Conservation (phyloP, 164 flowering plant species). For the Sedum album region DNA sequence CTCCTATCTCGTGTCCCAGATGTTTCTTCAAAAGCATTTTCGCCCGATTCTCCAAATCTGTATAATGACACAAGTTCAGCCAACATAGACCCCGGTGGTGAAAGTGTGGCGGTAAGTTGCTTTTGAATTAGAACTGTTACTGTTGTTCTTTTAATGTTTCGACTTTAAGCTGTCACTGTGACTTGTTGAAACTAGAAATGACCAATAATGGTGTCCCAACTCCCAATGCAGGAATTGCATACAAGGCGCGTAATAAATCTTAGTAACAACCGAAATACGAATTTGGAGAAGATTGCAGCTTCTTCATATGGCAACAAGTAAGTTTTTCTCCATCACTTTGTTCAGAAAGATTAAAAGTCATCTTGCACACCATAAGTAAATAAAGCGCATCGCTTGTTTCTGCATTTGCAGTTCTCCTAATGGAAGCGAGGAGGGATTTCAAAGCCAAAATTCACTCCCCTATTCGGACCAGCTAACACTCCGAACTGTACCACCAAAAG, state of each 20-base stretch:
- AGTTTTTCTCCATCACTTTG: neutral
- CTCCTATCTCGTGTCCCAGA: slow-evolving; percentile 36
- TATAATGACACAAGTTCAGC: slow-evolving; percentile 24
- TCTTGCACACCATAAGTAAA: neutral
- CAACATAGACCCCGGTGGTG: slow-evolving; percentile 40
- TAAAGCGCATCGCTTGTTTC: neutral
- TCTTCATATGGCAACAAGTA: slow-evolving; percentile 31
- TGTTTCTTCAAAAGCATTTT: slow-evolving; percentile 19
- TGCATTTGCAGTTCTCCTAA: slow-evolving; percentile 26
- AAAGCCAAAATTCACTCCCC: slow-evolving; percentile 32
- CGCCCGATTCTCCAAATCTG: slow-evolving; percentile 33
- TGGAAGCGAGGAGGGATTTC: slow-evolving; percentile 47
- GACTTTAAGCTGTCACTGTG: neutral
- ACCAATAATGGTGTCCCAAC: slow-evolving; percentile 11
- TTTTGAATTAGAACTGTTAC: neutral
- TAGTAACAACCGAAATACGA: slow-evolving; percentile 14
- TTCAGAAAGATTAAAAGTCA: neutral
- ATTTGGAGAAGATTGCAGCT: slow-evolving; percentile 20
- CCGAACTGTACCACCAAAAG: slow-evolving; percentile 55
- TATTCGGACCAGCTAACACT: slow-evolving; percentile 38
- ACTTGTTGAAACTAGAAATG: slow-evolving; percentile 1
- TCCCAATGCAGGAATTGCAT: slow-evolving; percentile 25
- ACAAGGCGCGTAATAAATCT: slow-evolving; percentile 20
- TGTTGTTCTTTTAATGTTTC: neutral
- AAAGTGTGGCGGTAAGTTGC: slow-evolving; percentile 26